phyloP scores from a whole-genome alignment of 75 land plant species.

The Ceratopteris richardii region DNA sequence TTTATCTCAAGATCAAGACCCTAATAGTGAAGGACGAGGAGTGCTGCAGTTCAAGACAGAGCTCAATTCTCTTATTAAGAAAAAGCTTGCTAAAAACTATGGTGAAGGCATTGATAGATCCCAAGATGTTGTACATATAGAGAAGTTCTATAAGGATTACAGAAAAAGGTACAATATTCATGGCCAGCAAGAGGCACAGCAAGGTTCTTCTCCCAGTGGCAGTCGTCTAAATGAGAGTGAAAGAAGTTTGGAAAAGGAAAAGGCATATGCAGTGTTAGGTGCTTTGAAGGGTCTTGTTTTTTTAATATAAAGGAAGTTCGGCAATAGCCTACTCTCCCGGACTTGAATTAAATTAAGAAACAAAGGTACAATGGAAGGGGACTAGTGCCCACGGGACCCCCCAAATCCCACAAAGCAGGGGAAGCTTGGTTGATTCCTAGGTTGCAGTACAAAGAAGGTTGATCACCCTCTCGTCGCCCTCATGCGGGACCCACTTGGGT shows the following conservation, averaged over 20 bases:
- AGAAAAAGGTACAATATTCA: slow-evolving; percentile 70
- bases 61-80: slow-evolving; percentile 93
- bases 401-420: no score
- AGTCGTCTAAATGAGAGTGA: slow-evolving; percentile 65
- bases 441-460: no score
- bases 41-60: slow-evolving; percentile 97
- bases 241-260: slow-evolving; percentile 50
- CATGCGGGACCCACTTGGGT: no score
- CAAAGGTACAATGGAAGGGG: no score
- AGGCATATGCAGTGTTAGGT: slow-evolving; percentile 54
- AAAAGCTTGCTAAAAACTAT: slow-evolving; percentile 78
- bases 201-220: slow-evolving; percentile 45
- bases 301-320: no score
- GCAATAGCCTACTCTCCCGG: no score
- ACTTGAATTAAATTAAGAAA: no score
- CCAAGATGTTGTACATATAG: slow-evolving; percentile 60
- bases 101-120: slow-evolving; percentile 72
- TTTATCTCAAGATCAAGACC: slow-evolving; percentile 85
- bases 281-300: slow-evolving; percentile 72
- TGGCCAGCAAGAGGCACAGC: slow-evolving; percentile 59
- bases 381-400: no score
- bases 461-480: no score
- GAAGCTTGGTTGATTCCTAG: no score
- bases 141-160: slow-evolving; percentile 63
- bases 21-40: slow-evolving; percentile 92